phyloP scores from a whole-genome alignment of 257 asterid genomes.

The Striga asiatica region DNA sequence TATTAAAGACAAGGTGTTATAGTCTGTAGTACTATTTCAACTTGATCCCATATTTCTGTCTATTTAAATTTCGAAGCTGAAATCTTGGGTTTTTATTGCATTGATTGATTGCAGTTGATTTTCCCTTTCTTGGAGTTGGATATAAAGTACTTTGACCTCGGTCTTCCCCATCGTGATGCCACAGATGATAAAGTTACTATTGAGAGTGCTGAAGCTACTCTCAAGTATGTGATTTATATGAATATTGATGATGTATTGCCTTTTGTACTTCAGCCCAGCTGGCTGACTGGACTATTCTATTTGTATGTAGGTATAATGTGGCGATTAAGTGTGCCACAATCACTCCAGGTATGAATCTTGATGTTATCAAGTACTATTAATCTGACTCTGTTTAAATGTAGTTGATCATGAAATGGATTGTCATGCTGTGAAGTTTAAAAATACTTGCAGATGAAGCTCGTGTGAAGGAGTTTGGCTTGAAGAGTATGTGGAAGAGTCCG shows the following conservation, averaged over 20 bases:
- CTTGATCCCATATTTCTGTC: neutral
- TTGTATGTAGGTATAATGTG: conserved; percentile 68
- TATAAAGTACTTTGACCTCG: conserved; percentile 92
- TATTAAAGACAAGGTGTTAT: conserved; percentile 81
- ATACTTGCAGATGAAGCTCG: conserved; percentile 73
- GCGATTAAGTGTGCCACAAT: conserved; percentile 98
- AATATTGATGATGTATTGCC: neutral
- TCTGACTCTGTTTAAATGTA: neutral
- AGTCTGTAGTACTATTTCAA: neutral
- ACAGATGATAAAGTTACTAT: conserved; percentile 93
- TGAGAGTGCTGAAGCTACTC: conserved; percentile 99
- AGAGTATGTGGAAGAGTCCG: conserved; percentile 95
- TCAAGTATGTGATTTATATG: conserved; percentile 45
- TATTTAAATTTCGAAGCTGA: neutral
- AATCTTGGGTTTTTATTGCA: conserved; percentile 6
- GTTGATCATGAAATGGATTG: neutral
- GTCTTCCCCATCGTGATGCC: conserved; percentile 89
- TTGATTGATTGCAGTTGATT: conserved; percentile 48
- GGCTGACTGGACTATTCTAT: neutral
- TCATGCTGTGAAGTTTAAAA: neutral
- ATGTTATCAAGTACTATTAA: neutral
- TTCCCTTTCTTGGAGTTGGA: conserved; percentile 93
- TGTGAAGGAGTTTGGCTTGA: conserved; percentile 69
- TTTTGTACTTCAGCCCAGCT: neutral
- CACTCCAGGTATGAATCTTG: conserved; percentile 71